phyloP scores from a whole-genome alignment of 257 asterid genomes.

The Phtheirospermum japonicum region DNA sequence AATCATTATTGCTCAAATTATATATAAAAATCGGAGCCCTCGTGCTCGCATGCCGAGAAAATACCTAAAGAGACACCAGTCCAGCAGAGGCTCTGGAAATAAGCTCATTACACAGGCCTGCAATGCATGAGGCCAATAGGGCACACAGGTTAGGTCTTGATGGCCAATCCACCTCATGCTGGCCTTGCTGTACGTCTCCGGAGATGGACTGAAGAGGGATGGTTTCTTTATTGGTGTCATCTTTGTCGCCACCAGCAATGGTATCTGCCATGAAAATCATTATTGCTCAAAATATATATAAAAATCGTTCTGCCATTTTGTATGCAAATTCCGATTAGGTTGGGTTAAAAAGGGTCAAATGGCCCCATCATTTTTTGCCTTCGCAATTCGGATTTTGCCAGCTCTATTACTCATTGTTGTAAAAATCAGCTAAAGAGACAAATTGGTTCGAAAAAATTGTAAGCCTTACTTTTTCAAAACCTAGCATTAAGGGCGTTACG shows the following conservation, averaged over 20 bases:
- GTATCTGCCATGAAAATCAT: slow-evolving; percentile 26
- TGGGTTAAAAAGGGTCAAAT: too few species aligned
- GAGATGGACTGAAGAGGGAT: slow-evolving; percentile 33
- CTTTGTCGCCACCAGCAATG: slow-evolving; percentile 39
- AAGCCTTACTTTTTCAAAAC: too few species aligned
- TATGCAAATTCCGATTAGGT: too few species aligned
- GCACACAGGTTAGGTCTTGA: slow-evolving; percentile 26
- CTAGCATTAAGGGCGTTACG: too few species aligned
- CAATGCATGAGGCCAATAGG: slow-evolving; percentile 41
- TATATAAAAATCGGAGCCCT: slow-evolving; percentile 14
- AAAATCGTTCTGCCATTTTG: too few species aligned
- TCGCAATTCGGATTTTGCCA: too few species aligned
- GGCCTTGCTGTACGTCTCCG: slow-evolving; percentile 36
- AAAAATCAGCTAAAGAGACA: too few species aligned
- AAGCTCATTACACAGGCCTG: slow-evolving; percentile 23
- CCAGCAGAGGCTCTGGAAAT: slow-evolving; percentile 26
- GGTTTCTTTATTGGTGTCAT: slow-evolving; percentile 34
- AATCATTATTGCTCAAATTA: too few species aligned
- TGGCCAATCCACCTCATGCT: slow-evolving; percentile 37
- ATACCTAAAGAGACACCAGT: slow-evolving; percentile 6
- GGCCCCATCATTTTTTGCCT: too few species aligned
- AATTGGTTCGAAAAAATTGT: too few species aligned
- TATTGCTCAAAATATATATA: too few species aligned
- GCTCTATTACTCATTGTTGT: too few species aligned
- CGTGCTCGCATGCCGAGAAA: slow-evolving; percentile 30